Conservation (phyloP, 306 rosid genomes). For the Albizia julibrissin region DNA sequence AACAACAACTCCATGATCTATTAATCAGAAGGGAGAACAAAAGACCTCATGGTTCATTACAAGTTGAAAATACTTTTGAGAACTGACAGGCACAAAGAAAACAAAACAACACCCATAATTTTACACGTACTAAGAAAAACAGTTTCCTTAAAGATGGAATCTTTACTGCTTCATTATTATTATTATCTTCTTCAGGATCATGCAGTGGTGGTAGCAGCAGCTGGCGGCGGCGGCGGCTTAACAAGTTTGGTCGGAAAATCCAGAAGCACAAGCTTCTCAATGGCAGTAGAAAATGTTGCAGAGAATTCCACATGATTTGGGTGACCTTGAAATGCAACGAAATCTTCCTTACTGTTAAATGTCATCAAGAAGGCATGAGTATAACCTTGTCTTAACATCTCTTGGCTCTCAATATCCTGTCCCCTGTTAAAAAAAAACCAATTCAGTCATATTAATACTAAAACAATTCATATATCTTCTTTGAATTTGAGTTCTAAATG, state of each 20-base stretch:
- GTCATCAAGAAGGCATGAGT: constrained; percentile 86
- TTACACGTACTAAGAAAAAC: constrained; percentile 3
- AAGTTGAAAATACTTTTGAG: constrained; percentile 26
- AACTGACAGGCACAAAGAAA: constrained; percentile 17
- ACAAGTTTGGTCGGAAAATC: constrained; percentile 73
- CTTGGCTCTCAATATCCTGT: constrained; percentile 70
- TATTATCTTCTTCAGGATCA: constrained; percentile 18
- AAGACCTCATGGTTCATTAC: constrained; percentile 17
- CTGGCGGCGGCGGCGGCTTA: constrained; percentile 41
- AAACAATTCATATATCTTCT: neutral
- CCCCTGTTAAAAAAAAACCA: constrained; percentile 52
- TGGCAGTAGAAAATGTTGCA: constrained; percentile 64
- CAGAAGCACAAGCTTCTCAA: constrained; percentile 81
- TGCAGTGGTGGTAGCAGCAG: neutral
- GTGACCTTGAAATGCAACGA: constrained; percentile 54
- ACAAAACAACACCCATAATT: constrained; percentile 3
- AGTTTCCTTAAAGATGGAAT: constrained; percentile 12
- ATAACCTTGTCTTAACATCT: constrained; percentile 77
- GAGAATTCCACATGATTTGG: constrained; percentile 78
- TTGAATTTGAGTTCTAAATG: neutral
- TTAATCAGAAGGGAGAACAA: constrained; percentile 8
- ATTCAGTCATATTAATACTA: neutral
- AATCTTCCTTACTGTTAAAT: constrained; percentile 76
- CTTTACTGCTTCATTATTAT: constrained; percentile 19
- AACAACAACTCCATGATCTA: constrained; percentile 21